Evolutionary conservation across 805 yeast species (phyloP).

Genomic region (Nakazawaea wickerhamii): DNA sequence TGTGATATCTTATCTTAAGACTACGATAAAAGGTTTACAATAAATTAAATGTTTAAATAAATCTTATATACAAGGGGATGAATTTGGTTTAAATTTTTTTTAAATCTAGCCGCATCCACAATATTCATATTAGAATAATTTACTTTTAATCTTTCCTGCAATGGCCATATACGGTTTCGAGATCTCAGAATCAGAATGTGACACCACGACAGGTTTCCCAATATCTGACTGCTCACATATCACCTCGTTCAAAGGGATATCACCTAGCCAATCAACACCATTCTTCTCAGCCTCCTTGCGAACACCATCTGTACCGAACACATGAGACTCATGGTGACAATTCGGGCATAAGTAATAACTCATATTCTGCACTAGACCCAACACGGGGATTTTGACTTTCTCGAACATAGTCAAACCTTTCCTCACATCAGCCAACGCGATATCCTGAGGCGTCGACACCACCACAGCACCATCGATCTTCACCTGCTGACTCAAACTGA

Average conservation of each 20-base stretch:
- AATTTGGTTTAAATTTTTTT: too few relatives aligned
- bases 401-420: slow-evolving; percentile 77
- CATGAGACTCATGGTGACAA: slow-evolving; percentile 65
- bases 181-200: slow-evolving; percentile 30
- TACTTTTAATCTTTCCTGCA: slow-evolving; percentile 28
- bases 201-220: slow-evolving; percentile 59
- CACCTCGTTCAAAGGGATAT: slow-evolving; percentile 58
- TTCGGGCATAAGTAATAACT: slow-evolving; percentile 71
- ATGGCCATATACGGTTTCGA: slow-evolving; percentile 42
- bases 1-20: too few relatives aligned
- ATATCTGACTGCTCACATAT: slow-evolving; percentile 58
- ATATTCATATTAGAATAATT: neutral
- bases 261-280: slow-evolving; percentile 48
- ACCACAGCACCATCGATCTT: slow-evolving; percentile 74
- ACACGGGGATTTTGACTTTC: slow-evolving; percentile 61
- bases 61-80: too few relatives aligned
- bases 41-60: too few relatives aligned
- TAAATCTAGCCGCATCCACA: too few relatives aligned
- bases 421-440: slow-evolving; percentile 73
- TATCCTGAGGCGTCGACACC: slow-evolving; percentile 83
- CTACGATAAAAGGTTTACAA: too few relatives aligned
- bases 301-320: slow-evolving; percentile 68
- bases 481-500: slow-evolving; percentile 76
- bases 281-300: slow-evolving; percentile 44
- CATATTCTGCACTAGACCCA: slow-evolving; percentile 83